Conservation (phyloP, 1,284 basidiomycete genomes). For the Pyrrhoderma lamaoense region DNA sequence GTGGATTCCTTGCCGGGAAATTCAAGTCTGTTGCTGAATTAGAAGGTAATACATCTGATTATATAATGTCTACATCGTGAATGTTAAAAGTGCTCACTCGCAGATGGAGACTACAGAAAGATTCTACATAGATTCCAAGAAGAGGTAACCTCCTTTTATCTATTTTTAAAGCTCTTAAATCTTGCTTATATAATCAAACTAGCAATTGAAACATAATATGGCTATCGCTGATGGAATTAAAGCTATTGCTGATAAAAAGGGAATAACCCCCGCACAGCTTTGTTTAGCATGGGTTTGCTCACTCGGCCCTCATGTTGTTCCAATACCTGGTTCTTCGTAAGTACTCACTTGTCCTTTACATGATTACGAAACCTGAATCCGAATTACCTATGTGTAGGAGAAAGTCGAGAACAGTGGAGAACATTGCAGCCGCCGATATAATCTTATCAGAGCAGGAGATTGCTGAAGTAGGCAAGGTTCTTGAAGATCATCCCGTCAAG, state of each 20-base stretch:
- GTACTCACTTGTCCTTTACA: conserved; percentile 8
- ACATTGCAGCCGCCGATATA: conserved; percentile 30
- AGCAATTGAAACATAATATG: conserved; percentile 45
- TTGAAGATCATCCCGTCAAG: conserved; percentile 20
- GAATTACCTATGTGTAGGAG: conserved; percentile 26
- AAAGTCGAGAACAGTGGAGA: conserved; percentile 30
- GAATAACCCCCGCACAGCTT: conserved; percentile 46
- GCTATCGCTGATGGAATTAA: conserved; percentile 41
- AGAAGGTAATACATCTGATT: conserved; percentile 26
- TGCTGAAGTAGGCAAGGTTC: conserved; percentile 25
- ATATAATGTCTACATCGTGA: too few relatives aligned
- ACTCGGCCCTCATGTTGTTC: conserved; percentile 34
- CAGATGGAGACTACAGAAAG: conserved; percentile 24
- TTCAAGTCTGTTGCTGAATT: conserved; percentile 44
- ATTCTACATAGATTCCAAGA: conserved; percentile 19
- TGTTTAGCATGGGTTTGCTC: conserved; percentile 49
- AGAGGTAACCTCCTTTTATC: too few relatives aligned
- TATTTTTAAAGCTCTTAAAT: conserved; percentile 23
- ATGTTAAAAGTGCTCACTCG: too few relatives aligned
- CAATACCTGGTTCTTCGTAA: conserved; percentile 38
- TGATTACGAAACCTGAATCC: neutral
- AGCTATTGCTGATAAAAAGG: conserved; percentile 39
- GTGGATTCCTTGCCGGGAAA: conserved; percentile 49
- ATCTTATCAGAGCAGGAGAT: conserved; percentile 28
- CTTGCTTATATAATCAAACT: too few relatives aligned